Evolutionary conservation across 2,329 filamentous ascomycete species (phyloP).

Genomic region (Aspergillus sp.): DNA sequence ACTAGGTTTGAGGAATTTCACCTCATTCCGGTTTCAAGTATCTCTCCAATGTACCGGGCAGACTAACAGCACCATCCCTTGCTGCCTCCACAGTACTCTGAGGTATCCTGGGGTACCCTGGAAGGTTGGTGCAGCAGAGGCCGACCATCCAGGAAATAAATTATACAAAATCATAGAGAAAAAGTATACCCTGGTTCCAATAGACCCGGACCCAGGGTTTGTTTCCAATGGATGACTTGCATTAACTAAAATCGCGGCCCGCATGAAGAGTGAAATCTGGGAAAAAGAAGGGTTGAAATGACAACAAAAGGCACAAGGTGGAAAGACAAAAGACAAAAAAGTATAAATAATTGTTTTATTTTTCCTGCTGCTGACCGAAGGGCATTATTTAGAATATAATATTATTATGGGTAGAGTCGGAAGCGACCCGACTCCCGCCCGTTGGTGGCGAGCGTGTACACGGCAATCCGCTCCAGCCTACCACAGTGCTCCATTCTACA

Average conservation of each 20-base stretch:
- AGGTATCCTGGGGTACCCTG: neutral
- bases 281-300: neutral
- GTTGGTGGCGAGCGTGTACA: slow-evolving; percentile 2
- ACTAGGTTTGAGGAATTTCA: too few species aligned
- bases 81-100: neutral
- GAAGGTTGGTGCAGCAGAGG: too few species aligned
- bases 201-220: neutral
- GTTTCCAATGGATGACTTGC: neutral
- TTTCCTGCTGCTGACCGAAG: neutral
- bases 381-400: neutral
- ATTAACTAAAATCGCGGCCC: neutral
- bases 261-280: too few species aligned
- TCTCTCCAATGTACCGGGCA: neutral
- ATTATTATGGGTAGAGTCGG: neutral
- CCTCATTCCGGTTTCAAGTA: too few species aligned
- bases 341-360: neutral
- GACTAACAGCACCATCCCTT: neutral
- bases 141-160: too few species aligned
- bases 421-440: slow-evolving; percentile 2
- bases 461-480: slow-evolving; percentile 14
- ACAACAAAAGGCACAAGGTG: neutral
- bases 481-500: slow-evolving; percentile 5
- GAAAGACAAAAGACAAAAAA: neutral
- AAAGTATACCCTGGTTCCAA: too few species aligned
- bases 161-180: too few species aligned